These are phyloP conservation scores for Strobilomyces dryophilus DNA, from an alignment of 768 basidiomycete species.

Conservation along the genomic window DNA sequence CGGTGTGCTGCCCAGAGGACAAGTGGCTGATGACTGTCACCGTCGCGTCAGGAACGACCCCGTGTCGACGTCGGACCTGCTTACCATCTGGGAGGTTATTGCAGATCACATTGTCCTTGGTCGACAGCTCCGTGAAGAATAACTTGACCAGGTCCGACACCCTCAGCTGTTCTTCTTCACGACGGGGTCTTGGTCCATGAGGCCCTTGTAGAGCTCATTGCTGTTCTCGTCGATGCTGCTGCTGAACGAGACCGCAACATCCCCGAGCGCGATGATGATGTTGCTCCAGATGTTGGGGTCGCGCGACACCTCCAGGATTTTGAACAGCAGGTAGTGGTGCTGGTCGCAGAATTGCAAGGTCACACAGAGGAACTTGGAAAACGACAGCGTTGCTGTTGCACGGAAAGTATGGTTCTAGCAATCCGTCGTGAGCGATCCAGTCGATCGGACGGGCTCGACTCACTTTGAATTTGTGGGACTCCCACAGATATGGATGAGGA, in stretches of 20 bases:
- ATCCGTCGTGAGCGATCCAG: conserved; percentile 5
- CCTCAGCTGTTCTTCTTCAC: conserved; percentile 95
- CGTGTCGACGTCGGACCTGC: conserved; percentile 14
- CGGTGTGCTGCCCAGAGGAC: conserved; percentile 84
- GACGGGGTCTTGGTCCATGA: conserved; percentile 78
- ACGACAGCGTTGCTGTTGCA: conserved; percentile 79
- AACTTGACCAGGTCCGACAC: conserved; percentile 94
- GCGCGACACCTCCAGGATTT: conserved; percentile 86
- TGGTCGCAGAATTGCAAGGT: conserved; percentile 91
- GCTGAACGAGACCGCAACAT: conserved; percentile 98
- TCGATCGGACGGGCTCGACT: neutral
- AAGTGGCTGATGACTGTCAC: conserved; percentile 86
- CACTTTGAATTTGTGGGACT: conserved; percentile 92
- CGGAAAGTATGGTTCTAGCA: conserved; percentile 81
- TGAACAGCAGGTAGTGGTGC: conserved; percentile 86
- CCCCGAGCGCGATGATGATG: conserved; percentile 96
- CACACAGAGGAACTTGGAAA: conserved; percentile 96
- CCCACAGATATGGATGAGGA: conserved; percentile 87
- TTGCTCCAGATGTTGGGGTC: conserved; percentile 91
- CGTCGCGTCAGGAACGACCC: neutral
- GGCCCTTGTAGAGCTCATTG: conserved; percentile 90
- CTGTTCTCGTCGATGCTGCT: conserved; percentile 96
- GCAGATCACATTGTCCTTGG: conserved; percentile 98
- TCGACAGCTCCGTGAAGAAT: conserved; percentile 94
- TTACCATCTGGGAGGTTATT: conserved; percentile 95